phyloP scores from a whole-genome alignment of 2,329 filamentous ascomycete genomes.

The Zymoseptoria tritici region DNA sequence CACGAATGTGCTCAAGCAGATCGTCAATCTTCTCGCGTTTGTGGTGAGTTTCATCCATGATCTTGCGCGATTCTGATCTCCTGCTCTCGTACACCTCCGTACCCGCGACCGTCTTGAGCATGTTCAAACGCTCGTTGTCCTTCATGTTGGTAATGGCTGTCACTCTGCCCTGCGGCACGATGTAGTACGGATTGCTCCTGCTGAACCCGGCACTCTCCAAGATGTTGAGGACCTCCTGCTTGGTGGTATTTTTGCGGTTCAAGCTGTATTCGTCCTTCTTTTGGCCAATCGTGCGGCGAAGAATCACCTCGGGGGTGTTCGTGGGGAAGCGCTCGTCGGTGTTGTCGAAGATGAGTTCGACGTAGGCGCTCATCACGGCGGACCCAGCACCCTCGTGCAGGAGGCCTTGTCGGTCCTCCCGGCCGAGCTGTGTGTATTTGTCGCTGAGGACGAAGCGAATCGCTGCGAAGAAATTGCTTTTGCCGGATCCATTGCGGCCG shows the following conservation, averaged over 20 bases:
- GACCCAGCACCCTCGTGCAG: slow-evolving; percentile 98
- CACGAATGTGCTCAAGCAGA: slow-evolving; percentile 82
- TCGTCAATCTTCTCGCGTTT: slow-evolving; percentile 94
- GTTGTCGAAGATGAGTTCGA: slow-evolving; percentile 98
- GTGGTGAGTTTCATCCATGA: slow-evolving; percentile 93
- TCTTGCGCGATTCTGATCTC: slow-evolving; percentile 84
- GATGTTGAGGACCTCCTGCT: slow-evolving; percentile 88
- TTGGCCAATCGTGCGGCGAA: slow-evolving; percentile 88
- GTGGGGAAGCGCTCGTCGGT: slow-evolving; percentile 92
- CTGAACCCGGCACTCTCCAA: slow-evolving; percentile 95
- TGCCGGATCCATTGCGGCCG: slow-evolving; percentile 96
- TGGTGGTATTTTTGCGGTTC: slow-evolving; percentile 92
- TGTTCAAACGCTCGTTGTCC: slow-evolving; percentile 77
- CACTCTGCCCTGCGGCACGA: slow-evolving; percentile 93
- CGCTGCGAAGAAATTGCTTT: slow-evolving; percentile 99
- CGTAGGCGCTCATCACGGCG: slow-evolving; percentile 98
- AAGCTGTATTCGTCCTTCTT: slow-evolving; percentile 99
- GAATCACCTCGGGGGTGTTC: slow-evolving; percentile 78
- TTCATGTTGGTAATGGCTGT: slow-evolving; percentile 98
- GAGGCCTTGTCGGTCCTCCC: slow-evolving; percentile 89
- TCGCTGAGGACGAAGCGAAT: slow-evolving; percentile 98
- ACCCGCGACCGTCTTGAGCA: slow-evolving; percentile 96
- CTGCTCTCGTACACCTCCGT: slow-evolving; percentile 95
- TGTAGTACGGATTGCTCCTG: slow-evolving; percentile 96
- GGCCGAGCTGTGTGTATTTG: slow-evolving; percentile 82